Percentiles rank a stretch among this genome's conserved stretches.
Evolutionary conservation across 257 asterid genomes (phyloP).

Genomic region (Capsicum rhomboideum): DNA sequence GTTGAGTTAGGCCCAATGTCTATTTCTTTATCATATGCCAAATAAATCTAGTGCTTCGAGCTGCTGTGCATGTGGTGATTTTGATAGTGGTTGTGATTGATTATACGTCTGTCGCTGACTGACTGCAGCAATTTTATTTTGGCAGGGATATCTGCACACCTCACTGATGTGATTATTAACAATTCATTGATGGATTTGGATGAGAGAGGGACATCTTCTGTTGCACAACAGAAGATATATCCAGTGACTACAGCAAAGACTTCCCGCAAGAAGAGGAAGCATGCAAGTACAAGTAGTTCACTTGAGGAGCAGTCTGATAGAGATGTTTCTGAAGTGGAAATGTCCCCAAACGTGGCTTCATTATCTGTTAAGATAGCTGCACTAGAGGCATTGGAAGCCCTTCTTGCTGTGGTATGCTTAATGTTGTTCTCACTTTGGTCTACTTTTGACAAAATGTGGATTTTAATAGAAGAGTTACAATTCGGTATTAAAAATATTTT

Average conservation of each 20-base stretch:
- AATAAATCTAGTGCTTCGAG: background rate
- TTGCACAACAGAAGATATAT: slow-evolving; percentile 24
- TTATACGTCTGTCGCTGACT: background rate
- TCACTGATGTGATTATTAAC: slow-evolving; percentile 43
- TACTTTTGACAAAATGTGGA: background rate
- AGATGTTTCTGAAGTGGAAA: slow-evolving; percentile 33
- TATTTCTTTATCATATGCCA: background rate
- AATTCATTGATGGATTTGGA: slow-evolving; percentile 55
- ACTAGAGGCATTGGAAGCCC: slow-evolving; percentile 68
- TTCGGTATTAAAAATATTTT: background rate
- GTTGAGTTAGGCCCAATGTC: background rate
- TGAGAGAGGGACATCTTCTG: slow-evolving; percentile 22
- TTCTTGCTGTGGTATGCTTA: slow-evolving; percentile 60
- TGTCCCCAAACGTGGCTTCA: slow-evolving; percentile 25
- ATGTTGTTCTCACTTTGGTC: background rate
- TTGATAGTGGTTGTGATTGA: background rate
- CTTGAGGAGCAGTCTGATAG: slow-evolving; percentile 32
- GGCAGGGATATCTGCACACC: slow-evolving; percentile 59
- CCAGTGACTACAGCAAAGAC: slow-evolving; percentile 21
- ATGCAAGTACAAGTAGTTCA: slow-evolving; percentile 27
- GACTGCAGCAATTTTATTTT: background rate
- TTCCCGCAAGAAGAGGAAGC: slow-evolving; percentile 72
- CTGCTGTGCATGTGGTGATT: background rate
- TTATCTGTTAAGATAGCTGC: slow-evolving; percentile 71
- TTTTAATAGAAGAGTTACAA: background rate